Base-by-base conservation (phyloP, 495 filamentous ascomycete genomes). In the Aspergillus sclerotioniger region DNA sequence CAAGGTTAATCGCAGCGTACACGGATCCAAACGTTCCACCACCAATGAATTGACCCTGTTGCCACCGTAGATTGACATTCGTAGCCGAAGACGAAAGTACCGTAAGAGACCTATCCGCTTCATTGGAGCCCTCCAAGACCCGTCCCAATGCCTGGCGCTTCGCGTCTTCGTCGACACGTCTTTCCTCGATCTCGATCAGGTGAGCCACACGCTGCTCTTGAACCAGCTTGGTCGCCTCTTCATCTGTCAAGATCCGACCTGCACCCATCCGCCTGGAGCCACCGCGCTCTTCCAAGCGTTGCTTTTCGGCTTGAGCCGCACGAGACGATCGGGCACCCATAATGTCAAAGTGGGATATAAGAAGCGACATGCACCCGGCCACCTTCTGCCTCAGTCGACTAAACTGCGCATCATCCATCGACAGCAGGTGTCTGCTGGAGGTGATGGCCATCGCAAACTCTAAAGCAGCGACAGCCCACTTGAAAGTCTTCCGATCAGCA, bases 371-470 rank as follows among this genome's bases (percentile, higher is more conserved):
- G 67, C 94, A 98, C 2, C 93, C 94, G 35, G 92, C 90, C 16
- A 98, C 94, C 71, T 97, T 98, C 17, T 84, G 80, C 45, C 92
- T 82, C 55, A 98, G 70, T 56, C 77, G 81, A 33, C 84, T 82
- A 68, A 96, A 98, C 64, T 98, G 92, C 21, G 86, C 82, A 52
- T 95, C 90, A 21, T 87, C 89, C 54, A 98, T 87, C 6, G 84
- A 87, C 7, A 98, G 74, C 44, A 98, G 92, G 63, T 96, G 92
- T 58, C 89, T 87, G 12, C 94, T 95, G 39, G 88, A 84, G 0
- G 94, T 98, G 84, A 98, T 97, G 49, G 88, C 82, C 94, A 97
- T 97, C 21, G 92, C 90, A 67, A 97, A 98, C 69, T 98, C 94
- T 10, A 98, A 80, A 4, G 94, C 94, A 54, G 89, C 83, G 39